Evolutionary conservation across 805 yeast species (phyloP).

Genomic region (Lachancea sp.): DNA sequence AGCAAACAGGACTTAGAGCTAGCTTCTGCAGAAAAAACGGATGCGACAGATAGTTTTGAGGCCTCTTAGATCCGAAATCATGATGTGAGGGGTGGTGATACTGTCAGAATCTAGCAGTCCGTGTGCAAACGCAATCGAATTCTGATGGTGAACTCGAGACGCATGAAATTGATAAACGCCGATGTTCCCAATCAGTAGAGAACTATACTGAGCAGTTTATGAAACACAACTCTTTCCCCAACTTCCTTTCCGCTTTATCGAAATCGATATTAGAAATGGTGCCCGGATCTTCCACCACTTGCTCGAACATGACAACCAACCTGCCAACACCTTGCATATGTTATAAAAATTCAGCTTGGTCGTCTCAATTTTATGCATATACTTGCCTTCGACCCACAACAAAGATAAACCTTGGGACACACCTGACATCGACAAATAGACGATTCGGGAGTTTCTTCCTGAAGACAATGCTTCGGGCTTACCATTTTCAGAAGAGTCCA

Average conservation of each 20-base stretch:
- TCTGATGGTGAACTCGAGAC: too few relatives aligned
- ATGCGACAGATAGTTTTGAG: background rate
- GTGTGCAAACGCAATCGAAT: too few relatives aligned
- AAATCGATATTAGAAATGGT: too few relatives aligned
- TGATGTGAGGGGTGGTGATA: too few relatives aligned
- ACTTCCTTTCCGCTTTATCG: too few relatives aligned
- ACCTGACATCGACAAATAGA: constrained; percentile 91
- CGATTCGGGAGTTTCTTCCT: constrained; percentile 75
- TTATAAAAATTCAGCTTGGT: too few relatives aligned
- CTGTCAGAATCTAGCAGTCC: background rate
- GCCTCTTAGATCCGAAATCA: background rate
- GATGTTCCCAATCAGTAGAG: background rate
- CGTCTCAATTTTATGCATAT: too few relatives aligned
- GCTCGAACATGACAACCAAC: too few relatives aligned
- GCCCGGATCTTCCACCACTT: too few relatives aligned
- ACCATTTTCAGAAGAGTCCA: constrained; percentile 92
- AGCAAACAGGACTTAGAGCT: background rate
- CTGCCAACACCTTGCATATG: too few relatives aligned
- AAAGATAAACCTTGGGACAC: constrained; percentile 98
- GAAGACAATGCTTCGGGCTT: constrained; percentile 83
- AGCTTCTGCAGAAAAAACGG: background rate
- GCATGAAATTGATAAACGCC: background rate
- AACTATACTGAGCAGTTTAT: too few relatives aligned
- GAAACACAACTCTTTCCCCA: too few relatives aligned
- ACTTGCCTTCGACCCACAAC: constrained; percentile 92